Percentiles rank a stretch among this genome's conserved stretches.
These are phyloP conservation scores for Crassisporium funariophilum DNA, from an alignment of 768 basidiomycete species.

Conservation along the genomic window DNA sequence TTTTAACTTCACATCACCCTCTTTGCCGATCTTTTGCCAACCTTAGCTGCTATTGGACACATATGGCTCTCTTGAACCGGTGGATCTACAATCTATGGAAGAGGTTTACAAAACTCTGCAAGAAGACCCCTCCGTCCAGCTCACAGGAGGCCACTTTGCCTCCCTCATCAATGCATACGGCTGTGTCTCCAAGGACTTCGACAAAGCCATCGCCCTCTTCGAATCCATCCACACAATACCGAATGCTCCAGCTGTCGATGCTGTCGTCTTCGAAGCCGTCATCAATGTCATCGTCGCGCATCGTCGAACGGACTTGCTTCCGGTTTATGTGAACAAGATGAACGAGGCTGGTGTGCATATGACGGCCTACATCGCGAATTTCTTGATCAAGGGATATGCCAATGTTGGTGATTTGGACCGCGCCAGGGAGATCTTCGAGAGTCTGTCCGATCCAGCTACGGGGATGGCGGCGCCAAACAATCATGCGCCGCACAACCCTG, in stretches of 20 bases:
- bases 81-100: slow-evolving; percentile 75
- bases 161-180: slow-evolving; percentile 90
- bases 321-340: slow-evolving; percentile 66
- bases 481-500: slow-evolving; percentile 70
- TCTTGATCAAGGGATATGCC: slow-evolving; percentile 74
- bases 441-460: slow-evolving; percentile 73
- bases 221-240: slow-evolving; percentile 61
- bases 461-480: slow-evolving; percentile 91
- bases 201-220: slow-evolving; percentile 77
- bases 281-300: slow-evolving; percentile 84
- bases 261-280: slow-evolving; percentile 87
- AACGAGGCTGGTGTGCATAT: slow-evolving; percentile 67
- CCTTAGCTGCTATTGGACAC: slow-evolving; percentile 91
- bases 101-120: slow-evolving; percentile 63
- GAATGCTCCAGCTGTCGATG: slow-evolving; percentile 65
- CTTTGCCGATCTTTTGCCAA: slow-evolving; percentile 1
- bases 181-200: slow-evolving; percentile 73
- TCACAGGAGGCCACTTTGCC: slow-evolving; percentile 61
- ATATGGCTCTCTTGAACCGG: slow-evolving; percentile 83
- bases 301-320: slow-evolving; percentile 77
- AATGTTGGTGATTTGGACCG: slow-evolving; percentile 67
- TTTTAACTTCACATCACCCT: slow-evolving; percentile 8
- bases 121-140: slow-evolving; percentile 42
- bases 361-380: slow-evolving; percentile 95
- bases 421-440: slow-evolving; percentile 79